phyloP scores from a whole-genome alignment of 2,329 filamentous ascomycete genomes.

The Fusarium sp. region DNA sequence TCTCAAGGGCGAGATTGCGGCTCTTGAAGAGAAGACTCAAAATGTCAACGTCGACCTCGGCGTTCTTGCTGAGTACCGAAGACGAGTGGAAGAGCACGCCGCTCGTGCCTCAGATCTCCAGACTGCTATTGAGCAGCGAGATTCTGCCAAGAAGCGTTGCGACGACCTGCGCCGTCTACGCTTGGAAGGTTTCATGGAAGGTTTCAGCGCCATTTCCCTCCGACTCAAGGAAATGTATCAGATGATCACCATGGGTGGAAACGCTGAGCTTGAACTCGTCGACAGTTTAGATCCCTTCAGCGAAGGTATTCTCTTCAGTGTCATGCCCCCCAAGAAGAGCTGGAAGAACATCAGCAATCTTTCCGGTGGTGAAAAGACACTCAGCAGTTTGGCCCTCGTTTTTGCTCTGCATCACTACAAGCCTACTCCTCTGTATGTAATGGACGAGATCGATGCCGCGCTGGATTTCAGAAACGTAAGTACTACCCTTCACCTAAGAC shows the following conservation, averaged over 20 bases:
- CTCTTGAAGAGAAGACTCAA: conserved; percentile 77
- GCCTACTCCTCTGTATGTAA: conserved; percentile 96
- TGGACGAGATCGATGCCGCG: conserved; percentile 99
- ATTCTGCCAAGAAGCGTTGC: conserved; percentile 89
- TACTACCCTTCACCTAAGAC: conserved; percentile 47
- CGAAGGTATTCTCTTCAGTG: conserved; percentile 95
- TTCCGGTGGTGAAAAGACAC: conserved; percentile 95
- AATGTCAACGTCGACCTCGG: conserved; percentile 89
- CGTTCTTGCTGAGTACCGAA: conserved; percentile 89
- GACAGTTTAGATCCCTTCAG: conserved; percentile 97
- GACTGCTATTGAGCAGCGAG: conserved; percentile 79
- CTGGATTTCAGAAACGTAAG: conserved; percentile 97
- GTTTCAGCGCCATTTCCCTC: conserved; percentile 92
- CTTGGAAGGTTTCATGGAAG: conserved; percentile 97
- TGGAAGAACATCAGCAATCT: conserved; percentile 99
- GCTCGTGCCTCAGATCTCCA: conserved; percentile 86
- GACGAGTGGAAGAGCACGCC: conserved; percentile 84
- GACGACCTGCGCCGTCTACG: conserved; percentile 92
- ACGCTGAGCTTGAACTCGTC: conserved; percentile 96
- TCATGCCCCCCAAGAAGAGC: conserved; percentile 99
- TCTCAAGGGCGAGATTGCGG: conserved; percentile 71
- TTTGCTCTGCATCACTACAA: conserved; percentile 99
- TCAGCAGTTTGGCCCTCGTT: conserved; percentile 93
- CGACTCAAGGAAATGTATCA: conserved; percentile 99
- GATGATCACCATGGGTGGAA: conserved; percentile 99